Base-by-base conservation (phyloP, 106 monocot species). In the Agapanthus africanus region DNA sequence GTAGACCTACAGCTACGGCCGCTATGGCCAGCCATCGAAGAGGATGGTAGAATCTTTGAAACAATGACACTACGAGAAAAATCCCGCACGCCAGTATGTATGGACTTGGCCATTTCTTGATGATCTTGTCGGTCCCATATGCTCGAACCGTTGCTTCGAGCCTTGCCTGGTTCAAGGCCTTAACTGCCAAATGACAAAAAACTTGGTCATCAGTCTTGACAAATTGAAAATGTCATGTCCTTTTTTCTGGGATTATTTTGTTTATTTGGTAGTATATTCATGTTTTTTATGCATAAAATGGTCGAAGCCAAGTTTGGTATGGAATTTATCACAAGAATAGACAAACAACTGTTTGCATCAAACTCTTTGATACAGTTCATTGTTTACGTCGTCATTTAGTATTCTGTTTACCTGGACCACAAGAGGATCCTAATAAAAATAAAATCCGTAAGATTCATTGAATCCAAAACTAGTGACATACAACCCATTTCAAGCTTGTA, bases 121-220 rank as follows among this genome's bases (percentile, higher is more conserved):
- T 34, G 27, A 72, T 67, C 11, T 63, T 78, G 5, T 65, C 66
- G 0, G 70, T 47, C 1, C 88, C 91, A 42, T 88, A 88, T 40
- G 77, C 41, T 56, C 91, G 61, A 33, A 91, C 62, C 0, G 76
- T 86, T 4, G 97, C 97, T 78, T 92, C 97, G 1, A 99, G 76
- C 51, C 83, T 84, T 18, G 97, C 92, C 49, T 93, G 79, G 67
- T 99, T 99, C 50, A 99, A 69, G 15, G 80, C 85, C 47, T 79
- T 92, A 0, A 73, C 97, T 99, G 82, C 32, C 7, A 69, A 57
- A 51, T 16, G 1, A 71, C 8, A 40, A 42, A 28, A 11, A 8
- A 64, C 37, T n/a, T n/a, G 39, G 21, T 23, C 3, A 22, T 52
- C n/a, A 33, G 36, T 6, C n/a, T 59, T 59, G 27, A 59, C 23